Evolutionary conservation across 2,329 filamentous ascomycete species (phyloP).

Genomic region (Xylariales sp.): DNA sequence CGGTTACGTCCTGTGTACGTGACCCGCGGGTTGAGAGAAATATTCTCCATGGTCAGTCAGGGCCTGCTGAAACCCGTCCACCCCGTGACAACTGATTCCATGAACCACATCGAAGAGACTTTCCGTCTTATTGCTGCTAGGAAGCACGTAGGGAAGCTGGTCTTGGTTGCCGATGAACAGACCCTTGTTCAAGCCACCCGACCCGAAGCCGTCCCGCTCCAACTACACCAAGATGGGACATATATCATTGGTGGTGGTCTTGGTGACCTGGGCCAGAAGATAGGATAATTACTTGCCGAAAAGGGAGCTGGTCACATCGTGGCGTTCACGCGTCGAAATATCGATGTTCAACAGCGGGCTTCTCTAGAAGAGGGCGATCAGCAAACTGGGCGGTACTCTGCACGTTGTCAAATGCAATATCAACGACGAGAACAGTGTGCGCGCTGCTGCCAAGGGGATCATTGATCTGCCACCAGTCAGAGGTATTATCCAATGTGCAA

Average conservation of each 20-base stretch:
- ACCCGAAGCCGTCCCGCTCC: slow-evolving; percentile 8
- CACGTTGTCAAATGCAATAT: slow-evolving; percentile 32
- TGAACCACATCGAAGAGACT: slow-evolving; percentile 21
- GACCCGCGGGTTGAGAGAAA: not conserved
- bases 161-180: slow-evolving; percentile 15
- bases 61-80: slow-evolving; percentile 15
- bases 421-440: slow-evolving; percentile 19
- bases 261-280: slow-evolving; percentile 25
- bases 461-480: slow-evolving; percentile 23
- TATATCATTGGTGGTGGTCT: slow-evolving; percentile 31
- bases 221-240: slow-evolving; percentile 14
- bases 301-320: slow-evolving; percentile 27
- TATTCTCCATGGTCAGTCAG: slow-evolving; percentile 11
- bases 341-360: slow-evolving; percentile 9
- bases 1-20: not conserved
- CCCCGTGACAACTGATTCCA: slow-evolving; percentile 17
- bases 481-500: slow-evolving; percentile 36
- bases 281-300: slow-evolving; percentile 21
- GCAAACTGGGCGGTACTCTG: slow-evolving; percentile 12
- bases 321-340: slow-evolving; percentile 23
- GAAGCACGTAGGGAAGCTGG: slow-evolving; percentile 32
- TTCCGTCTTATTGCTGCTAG: slow-evolving; percentile 32
- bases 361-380: slow-evolving; percentile 11
- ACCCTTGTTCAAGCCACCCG: slow-evolving; percentile 14
- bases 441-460: slow-evolving; percentile 8